Evolutionary conservation across 2,329 filamentous ascomycete genomes (phyloP), one percentile per base, ranked within the genome.

Genomic region (Monosporascus sp.): DNA sequence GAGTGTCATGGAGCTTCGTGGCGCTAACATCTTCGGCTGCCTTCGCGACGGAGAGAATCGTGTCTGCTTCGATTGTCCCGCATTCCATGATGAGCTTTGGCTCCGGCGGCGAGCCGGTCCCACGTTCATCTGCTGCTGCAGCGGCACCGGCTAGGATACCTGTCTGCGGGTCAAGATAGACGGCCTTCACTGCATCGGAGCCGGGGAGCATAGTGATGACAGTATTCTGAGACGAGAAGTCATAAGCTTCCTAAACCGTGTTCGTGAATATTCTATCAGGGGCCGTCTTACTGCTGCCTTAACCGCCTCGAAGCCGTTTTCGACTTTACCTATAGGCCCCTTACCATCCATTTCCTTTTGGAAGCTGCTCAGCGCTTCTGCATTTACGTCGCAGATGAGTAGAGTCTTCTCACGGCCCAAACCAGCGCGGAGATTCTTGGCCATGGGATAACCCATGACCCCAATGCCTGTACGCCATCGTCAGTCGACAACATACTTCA

Each of bases 21-120:
- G 37, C 27, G 24, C 50, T 58, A 24, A 77, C 76, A 15, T 52
- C 53, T 59, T 79, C 76, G 8, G 84, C 78, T 15, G 77, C 76
- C 53, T 80, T 75, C 27, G 84, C 83, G 8, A 89, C 80, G 56
- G 79, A 74, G 41, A 76, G 76, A 11, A 67, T 65, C 7, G 64
- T 68, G 48, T 63, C 60, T 15, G 55, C 59, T 48, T 68, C 66
- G 53, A 68, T 68, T 7, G 66, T 68, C 39, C 65, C 63, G 51
- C 66, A 68, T 50, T 68, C 66, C 59, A 68, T 65, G 18, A 68
- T 54, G 5, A 68, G 56, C 41, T 65, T 68, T 7, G 45, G 51
- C 9, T 51, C 48, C 17, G 46, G 38, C 5, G 46, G n/a, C 27
- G 50, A 52, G 20, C 9, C 18, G 20, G 50, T 44, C 11, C 14